These are phyloP conservation scores for Aspergillus sergii DNA, from an alignment of 2,329 filamentous ascomycete genomes.

Conservation along the genomic window DNA sequence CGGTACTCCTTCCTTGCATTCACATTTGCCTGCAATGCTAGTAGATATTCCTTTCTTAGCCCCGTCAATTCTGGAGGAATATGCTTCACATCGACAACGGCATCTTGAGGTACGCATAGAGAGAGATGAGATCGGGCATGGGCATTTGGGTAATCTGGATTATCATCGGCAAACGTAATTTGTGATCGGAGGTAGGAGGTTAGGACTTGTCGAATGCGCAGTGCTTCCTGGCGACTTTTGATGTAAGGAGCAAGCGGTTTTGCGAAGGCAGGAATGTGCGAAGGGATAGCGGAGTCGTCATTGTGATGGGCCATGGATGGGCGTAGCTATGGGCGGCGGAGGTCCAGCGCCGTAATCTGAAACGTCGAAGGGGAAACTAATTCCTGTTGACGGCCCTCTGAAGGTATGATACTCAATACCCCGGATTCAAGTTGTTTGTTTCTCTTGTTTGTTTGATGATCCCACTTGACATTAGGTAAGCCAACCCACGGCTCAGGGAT, in stretches of 20 bases:
- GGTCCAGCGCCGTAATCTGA: not conserved
- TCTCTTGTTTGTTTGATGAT: slow-evolving; percentile 5
- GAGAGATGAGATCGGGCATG: slow-evolving; percentile 36
- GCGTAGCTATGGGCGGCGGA: not conserved
- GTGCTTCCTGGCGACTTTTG: slow-evolving; percentile 41
- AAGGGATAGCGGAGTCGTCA: slow-evolving; percentile 17
- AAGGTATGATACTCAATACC: not conserved
- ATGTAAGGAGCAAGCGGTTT: slow-evolving; percentile 43
- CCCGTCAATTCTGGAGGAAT: slow-evolving; percentile 45
- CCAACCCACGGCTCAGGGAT: not conserved
- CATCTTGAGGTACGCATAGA: slow-evolving; percentile 37
- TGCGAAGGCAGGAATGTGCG: slow-evolving; percentile 38
- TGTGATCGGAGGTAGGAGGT: slow-evolving; percentile 42
- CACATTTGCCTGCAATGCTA: slow-evolving; percentile 47
- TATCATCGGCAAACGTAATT: slow-evolving; percentile 34
- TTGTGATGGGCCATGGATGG: slow-evolving; percentile 25
- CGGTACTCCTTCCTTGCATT: slow-evolving; percentile 44
- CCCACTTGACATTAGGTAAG: not conserved
- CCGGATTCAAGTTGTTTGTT: slow-evolving; percentile 9
- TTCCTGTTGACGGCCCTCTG: not conserved
- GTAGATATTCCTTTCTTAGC: slow-evolving; percentile 48
- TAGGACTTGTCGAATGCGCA: slow-evolving; percentile 43
- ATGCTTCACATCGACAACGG: slow-evolving; percentile 35
- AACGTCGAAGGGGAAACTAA: not conserved
- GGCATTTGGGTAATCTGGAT: slow-evolving; percentile 21